phyloP scores from a whole-genome alignment of 352 stramenopile species.

The Paralagenidium karlingii region DNA sequence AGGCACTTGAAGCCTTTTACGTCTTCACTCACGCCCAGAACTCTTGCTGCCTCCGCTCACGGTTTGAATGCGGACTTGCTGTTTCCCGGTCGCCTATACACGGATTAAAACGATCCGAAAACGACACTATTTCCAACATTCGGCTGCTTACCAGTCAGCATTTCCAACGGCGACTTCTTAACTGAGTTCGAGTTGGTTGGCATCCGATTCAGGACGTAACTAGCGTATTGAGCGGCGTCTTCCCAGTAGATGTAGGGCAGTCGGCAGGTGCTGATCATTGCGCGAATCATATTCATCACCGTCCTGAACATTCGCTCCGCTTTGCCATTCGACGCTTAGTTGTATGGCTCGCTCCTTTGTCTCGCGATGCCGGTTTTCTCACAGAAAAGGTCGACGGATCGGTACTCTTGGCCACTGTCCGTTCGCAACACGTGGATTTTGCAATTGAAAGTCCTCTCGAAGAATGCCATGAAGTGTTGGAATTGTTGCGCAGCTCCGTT shows the following conservation, averaged over 20 bases:
- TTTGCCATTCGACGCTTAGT: neutral
- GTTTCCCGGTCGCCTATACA: neutral
- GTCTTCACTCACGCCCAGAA: neutral
- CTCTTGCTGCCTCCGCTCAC: neutral
- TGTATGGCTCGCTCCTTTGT: neutral
- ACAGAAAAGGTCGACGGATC: neutral
- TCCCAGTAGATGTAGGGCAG: neutral
- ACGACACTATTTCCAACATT: neutral
- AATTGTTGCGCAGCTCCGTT: neutral
- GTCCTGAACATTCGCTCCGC: neutral
- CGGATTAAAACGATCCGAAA: neutral
- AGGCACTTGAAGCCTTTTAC: slow-evolving; percentile 1
- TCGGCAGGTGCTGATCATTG: neutral
- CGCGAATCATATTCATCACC: neutral
- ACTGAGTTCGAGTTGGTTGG: neutral
- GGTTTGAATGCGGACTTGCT: neutral
- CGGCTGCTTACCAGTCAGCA: neutral
- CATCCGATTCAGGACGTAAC: neutral
- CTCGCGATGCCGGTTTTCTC: neutral
- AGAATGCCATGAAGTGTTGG: neutral
- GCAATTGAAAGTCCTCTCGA: neutral
- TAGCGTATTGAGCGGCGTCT: neutral
- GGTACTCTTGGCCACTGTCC: neutral
- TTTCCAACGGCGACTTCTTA: neutral
- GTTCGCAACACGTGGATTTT: neutral